phyloP scores from a whole-genome alignment of 345 rosid species.

The Limnanthes douglasii region DNA sequence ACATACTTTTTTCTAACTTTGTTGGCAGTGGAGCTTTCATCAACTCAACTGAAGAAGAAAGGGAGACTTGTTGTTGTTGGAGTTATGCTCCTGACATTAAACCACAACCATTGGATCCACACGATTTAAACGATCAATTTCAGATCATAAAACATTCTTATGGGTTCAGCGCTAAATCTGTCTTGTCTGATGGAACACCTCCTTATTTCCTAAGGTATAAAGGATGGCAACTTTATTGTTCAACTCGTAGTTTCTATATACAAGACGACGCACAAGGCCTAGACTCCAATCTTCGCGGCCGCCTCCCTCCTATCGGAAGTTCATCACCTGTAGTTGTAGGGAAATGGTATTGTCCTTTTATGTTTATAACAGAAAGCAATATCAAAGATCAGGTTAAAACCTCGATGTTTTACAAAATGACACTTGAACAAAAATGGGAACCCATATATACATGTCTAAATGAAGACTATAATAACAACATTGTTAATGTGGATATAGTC shows the following conservation, averaged over 20 bases:
- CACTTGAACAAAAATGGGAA: conserved; percentile 47
- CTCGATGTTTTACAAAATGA: conserved; percentile 34
- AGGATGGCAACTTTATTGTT: conserved; percentile 24
- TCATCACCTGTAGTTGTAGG: conserved; percentile 25
- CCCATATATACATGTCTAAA: conserved; percentile 23
- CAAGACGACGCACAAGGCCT: conserved; percentile 47
- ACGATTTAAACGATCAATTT: conserved; percentile 25
- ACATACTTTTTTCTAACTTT: no score
- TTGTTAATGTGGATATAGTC: conserved; percentile 17
- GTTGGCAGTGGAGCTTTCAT: conserved; percentile 41
- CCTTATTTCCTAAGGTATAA: conserved; percentile 30
- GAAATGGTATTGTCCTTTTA: conserved; percentile 59
- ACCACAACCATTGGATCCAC: conserved; percentile 21
- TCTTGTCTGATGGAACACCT: conserved; percentile 28
- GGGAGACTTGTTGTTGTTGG: conserved; percentile 19
- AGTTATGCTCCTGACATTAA: conserved; percentile 14
- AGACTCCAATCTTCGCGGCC: conserved; percentile 14
- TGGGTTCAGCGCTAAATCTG: conserved; percentile 31
- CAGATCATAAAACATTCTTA: conserved; percentile 20
- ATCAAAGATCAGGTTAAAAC: conserved; percentile 23
- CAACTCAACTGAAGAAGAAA: conserved; percentile 23
- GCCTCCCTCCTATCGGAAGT: conserved; percentile 19
- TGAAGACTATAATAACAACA: not conserved
- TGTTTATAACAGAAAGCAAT: conserved; percentile 31
- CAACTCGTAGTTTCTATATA: conserved; percentile 14